Conservation (phyloP, 2,329 filamentous ascomycete genomes). For the Coniochaeta prunicola region DNA sequence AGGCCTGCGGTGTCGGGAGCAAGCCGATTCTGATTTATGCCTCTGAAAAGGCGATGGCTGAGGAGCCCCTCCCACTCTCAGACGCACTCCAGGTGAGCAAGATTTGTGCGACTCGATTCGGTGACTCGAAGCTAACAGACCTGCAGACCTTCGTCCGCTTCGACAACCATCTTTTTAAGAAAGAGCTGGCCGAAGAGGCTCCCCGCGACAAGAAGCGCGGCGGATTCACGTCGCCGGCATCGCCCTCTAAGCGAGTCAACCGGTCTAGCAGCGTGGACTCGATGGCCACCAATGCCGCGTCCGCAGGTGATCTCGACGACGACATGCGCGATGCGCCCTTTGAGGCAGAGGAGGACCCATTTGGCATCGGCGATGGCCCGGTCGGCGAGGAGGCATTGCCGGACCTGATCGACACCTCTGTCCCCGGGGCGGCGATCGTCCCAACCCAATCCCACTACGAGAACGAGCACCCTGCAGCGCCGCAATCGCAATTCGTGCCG, state of each 20-base stretch:
- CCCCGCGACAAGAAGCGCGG: constrained; percentile 17
- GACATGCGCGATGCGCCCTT: constrained; percentile 17
- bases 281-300: constrained; percentile 38
- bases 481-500: background rate
- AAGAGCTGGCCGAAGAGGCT: constrained; percentile 16
- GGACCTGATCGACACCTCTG: constrained; percentile 1
- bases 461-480: background rate
- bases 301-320: constrained; percentile 30
- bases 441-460: background rate
- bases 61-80: constrained; percentile 13
- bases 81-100: constrained; percentile 13
- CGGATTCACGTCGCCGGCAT: constrained; percentile 14
- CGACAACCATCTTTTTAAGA: constrained; percentile 26
- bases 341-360: constrained; percentile 8
- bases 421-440: background rate
- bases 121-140: background rate
- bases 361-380: background rate
- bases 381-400: constrained; percentile 1
- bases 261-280: constrained; percentile 37
- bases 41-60: constrained; percentile 18
- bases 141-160: constrained; percentile 21
- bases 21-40: constrained; percentile 23
- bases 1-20: constrained; percentile 10
- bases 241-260: constrained; percentile 38
- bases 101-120: background rate